Base-by-base conservation (phyloP, 164 flowering plant genomes). In the Macadamia integrifolia region DNA sequence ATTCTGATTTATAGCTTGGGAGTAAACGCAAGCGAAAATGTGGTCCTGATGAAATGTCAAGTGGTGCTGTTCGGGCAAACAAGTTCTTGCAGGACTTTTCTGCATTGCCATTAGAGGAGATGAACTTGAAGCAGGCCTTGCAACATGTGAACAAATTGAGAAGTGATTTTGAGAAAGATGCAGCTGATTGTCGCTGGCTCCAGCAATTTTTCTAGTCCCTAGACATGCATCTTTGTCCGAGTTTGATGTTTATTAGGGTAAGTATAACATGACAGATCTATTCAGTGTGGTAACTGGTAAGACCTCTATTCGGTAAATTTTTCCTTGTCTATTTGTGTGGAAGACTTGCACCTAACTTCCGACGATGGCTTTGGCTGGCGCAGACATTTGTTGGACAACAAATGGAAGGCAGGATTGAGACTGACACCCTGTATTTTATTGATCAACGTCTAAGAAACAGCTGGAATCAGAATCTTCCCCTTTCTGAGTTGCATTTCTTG, bases 61-160 rank as follows among this genome's bases (percentile, higher is more conserved):
- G 70, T 76, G 98, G 98, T 72, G 86, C 84, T 50, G 83, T 90
- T 17, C 80, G 90, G 62, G 98, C 99, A 63, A 88, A 80, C 60
- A 75, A 74, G 60, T 90, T 94, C 76, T 71, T 94, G 74, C 81
- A 84, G 71, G 92, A 87, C 14, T 92, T 95, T 60, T 67, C 97
- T 43, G 86, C 84, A 70, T 71, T 95, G 77, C 96, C 97, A 67
- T 72, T 94, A 31, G 97, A 90, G 48, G 74, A 75, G 68, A 88
- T 88, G 90, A 90, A 89, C 71, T 60, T 80, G 68, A 76, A 82
- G 69, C 72, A 89, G 70, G 90, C 88, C 74, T 72, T 92, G 48
- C 76, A 83, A 71, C 79, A 81, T 40, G 86, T 89, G 29, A 67
- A 76, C 35, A 78, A 83, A 69, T 66, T 94, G 78, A 88, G 76